Conservation (phyloP, 306 rosid species). For the Sesbania bispinosa region DNA sequence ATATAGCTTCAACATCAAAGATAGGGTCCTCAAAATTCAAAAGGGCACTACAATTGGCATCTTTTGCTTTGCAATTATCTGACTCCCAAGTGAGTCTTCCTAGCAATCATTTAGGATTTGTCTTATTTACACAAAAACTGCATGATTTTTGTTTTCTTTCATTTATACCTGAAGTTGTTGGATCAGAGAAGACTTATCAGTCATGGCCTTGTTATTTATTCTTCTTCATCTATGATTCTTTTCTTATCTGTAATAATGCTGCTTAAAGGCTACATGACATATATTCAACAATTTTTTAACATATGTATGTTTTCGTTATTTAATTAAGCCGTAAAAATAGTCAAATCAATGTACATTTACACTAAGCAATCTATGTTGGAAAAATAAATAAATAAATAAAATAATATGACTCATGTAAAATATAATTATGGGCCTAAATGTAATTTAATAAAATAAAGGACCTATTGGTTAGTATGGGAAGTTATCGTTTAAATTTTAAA, state of each 20-base stretch:
- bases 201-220: not conserved
- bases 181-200: not conserved
- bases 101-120: slow-evolving; percentile 19
- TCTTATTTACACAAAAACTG: not conserved
- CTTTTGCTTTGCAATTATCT: not conserved
- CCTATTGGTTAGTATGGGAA: too few relatives aligned
- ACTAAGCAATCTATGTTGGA: too few relatives aligned
- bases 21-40: slow-evolving; percentile 6
- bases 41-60: not conserved
- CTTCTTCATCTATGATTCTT: not conserved
- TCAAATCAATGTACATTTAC: too few relatives aligned
- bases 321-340: too few relatives aligned
- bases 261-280: not conserved
- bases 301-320: not conserved
- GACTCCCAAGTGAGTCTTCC: not conserved
- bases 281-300: too few relatives aligned
- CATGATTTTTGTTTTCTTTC: not conserved
- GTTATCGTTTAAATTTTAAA: too few relatives aligned
- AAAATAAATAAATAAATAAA: too few relatives aligned
- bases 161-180: not conserved
- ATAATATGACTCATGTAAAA: too few relatives aligned
- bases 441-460: too few relatives aligned
- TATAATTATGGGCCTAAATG: too few relatives aligned
- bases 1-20: not conserved
- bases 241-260: slow-evolving; percentile 1